phyloP scores from a whole-genome alignment of 129 eudicot genomes.

The Flaveria robusta region DNA sequence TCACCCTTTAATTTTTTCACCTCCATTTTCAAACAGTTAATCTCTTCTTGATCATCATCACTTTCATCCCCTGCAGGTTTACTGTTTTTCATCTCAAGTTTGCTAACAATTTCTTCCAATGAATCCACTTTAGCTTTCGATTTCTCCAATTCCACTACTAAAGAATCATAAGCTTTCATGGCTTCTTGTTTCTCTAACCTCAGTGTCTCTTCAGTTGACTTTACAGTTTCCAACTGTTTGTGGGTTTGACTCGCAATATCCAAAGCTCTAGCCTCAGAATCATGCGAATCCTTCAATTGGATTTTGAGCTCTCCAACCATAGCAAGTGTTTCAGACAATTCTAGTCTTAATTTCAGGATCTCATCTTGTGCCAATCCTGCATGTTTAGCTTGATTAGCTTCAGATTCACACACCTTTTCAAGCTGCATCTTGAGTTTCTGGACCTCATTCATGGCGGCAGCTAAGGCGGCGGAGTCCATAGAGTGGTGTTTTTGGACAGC shows the following conservation, averaged over 20 bases:
- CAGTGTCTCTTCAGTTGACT: conserved; percentile 52
- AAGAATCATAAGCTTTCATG: conserved; percentile 53
- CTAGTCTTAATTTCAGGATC: conserved; percentile 55
- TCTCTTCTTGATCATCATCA: conserved; percentile 38
- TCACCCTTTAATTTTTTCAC: conserved; percentile 52
- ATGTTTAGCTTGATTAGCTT: conserved; percentile 58
- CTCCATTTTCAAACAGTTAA: conserved; percentile 45
- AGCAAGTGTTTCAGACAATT: conserved; percentile 58
- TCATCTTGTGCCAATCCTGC: conserved; percentile 73
- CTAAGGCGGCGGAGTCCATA: conserved; percentile 77
- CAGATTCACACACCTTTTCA: conserved; percentile 64
- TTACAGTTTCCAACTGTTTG: conserved; percentile 48
- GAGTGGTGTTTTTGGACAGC: conserved; percentile 88
- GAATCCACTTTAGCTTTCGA: conserved; percentile 51
- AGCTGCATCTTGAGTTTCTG: conserved; percentile 73
- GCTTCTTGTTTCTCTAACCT: conserved; percentile 48
- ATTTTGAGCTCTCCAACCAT: conserved; percentile 59
- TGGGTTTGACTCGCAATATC: conserved; percentile 51
- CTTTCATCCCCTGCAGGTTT: conserved; percentile 20
- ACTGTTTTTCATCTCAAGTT: conserved; percentile 35
- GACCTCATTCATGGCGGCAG: conserved; percentile 68
- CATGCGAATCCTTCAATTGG: conserved; percentile 63
- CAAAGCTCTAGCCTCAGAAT: conserved; percentile 60
- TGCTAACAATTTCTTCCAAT: conserved; percentile 59
- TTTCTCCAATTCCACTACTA: conserved; percentile 54